Evolutionary conservation across 2,329 filamentous ascomycete species (phyloP).

Genomic region (Penicillium hesseltinei): DNA sequence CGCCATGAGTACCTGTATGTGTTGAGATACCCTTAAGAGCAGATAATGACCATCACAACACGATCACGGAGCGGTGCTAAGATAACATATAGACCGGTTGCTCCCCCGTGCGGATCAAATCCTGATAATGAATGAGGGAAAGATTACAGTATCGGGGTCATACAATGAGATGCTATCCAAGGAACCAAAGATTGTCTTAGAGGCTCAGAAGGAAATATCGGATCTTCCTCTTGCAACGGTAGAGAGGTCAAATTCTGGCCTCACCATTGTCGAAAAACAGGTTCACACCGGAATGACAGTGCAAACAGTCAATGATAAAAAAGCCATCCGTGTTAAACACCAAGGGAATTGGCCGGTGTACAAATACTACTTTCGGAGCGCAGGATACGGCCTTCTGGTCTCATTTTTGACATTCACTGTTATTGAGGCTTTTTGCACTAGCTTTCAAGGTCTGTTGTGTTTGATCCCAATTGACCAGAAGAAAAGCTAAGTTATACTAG

Average conservation of each 20-base stretch:
- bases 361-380: conserved; percentile 1
- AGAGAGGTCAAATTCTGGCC: background rate
- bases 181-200: background rate
- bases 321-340: background rate
- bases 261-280: background rate
- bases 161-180: background rate
- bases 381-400: background rate
- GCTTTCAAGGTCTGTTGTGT: background rate
- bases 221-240: background rate
- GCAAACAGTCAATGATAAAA: background rate
- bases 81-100: background rate
- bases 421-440: background rate
- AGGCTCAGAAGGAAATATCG: background rate
- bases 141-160: background rate
- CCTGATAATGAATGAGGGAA: background rate
- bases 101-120: background rate
- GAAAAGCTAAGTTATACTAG: background rate
- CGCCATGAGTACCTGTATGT: background rate
- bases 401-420: background rate
- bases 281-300: background rate
- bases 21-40: background rate
- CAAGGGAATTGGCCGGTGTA: background rate
- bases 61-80: background rate
- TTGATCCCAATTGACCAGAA: background rate
- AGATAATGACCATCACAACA: background rate